Evolutionary conservation across 805 yeast genomes (phyloP), one percentile per base, ranked within the genome.

Genomic region (Metschnikowia aberdeeniae): DNA sequence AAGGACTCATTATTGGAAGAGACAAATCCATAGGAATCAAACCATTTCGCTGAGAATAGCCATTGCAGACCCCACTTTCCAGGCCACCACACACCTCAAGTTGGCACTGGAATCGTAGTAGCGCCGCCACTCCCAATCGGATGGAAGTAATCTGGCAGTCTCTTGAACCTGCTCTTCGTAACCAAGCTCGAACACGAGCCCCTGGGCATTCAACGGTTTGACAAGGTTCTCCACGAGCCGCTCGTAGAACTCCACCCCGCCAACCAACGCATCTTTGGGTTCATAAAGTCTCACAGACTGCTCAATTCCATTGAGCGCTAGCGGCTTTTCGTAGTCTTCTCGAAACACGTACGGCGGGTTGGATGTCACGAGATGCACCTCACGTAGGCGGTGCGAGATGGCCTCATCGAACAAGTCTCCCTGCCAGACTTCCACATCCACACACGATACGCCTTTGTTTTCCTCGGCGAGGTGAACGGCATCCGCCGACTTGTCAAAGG

Each of bases 311-410:
- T 62, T 59, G 7, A 9, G 39, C 1, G 40, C 35, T 9, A 63
- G 40, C 1, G 75, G 63, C 4, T 62, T 55, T 8, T 49, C 49
- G 55, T 76, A 76, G 39, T 82, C 81, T 0, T 50, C 38, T 2
- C 27, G 6, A 0, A 87, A 80, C 5, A 90, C 82, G 58, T 92
- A 92, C 0, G 99, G 99, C 0, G 99, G 99, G 55, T 92, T 92
- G n/a, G 96, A 79, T 0, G 83, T 75, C 0, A 93, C 58, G 3
- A 92, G 43, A 47, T 84, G 85, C 13, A 70, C 59, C 14, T n/a
- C 24, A 31, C 14, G 14, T 8, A 44, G 40, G 22, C 44, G 34
- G 14, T 29, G 37, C 1, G 27, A 43, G 7, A 36, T 40, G 17
- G 34, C 30, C 34, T 37, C 36, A 8, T 8, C 40, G 29, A 48